Percentiles rank a stretch among this genome's conserved stretches.
phyloP scores from a whole-genome alignment of 179 eudicot species.

The Heliamphora ciliata region DNA sequence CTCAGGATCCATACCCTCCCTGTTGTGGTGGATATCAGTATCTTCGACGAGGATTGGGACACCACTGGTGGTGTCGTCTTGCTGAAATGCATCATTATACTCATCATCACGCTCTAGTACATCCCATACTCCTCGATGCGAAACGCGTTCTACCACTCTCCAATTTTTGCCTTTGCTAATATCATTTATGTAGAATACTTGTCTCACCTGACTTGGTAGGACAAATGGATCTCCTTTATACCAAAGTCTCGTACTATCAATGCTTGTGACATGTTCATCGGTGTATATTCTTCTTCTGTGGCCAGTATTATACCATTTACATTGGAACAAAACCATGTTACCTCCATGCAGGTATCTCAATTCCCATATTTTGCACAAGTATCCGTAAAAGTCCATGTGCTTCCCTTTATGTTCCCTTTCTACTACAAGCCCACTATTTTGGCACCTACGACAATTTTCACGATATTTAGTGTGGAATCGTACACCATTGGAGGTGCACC shows the following conservation, averaged over 20 bases:
- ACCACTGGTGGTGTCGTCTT: background rate
- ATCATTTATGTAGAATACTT: too few relatives aligned
- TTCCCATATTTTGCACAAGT: background rate
- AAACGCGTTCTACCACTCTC: background rate
- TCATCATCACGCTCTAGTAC: background rate
- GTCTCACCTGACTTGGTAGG: too few relatives aligned
- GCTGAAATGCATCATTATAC: too few relatives aligned
- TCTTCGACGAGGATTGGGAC: background rate
- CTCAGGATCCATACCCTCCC: conserved; percentile 23
- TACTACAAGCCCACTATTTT: too few relatives aligned
- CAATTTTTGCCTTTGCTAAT: too few relatives aligned
- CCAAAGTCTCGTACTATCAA: background rate
- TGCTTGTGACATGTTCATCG: background rate
- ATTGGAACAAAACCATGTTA: background rate
- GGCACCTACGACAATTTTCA: too few relatives aligned
- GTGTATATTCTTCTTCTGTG: background rate
- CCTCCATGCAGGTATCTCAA: background rate
- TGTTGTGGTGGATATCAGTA: background rate
- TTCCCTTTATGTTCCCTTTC: too few relatives aligned
- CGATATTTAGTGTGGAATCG: too few relatives aligned
- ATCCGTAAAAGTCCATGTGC: background rate
- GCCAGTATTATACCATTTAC: background rate
- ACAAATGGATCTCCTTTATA: too few relatives aligned
- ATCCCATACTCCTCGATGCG: background rate
- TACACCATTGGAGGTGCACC: too few relatives aligned